Conservation (phyloP, 2,329 filamentous ascomycete species). For the Monosporascus sp. region DNA sequence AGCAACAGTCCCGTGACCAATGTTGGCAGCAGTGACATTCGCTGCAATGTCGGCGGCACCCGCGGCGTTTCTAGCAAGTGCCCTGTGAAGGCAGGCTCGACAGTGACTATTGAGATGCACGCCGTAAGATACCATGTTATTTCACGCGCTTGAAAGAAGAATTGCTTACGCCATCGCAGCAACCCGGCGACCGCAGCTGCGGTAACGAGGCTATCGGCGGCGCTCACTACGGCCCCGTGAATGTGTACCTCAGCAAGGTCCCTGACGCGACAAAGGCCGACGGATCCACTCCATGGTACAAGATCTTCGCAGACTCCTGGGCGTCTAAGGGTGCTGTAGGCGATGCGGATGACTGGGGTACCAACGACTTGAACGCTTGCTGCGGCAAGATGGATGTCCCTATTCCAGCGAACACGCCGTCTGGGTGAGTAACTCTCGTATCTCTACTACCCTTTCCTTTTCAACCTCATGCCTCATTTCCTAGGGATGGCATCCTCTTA, state of each 20-base stretch:
- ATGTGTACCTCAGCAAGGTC: constrained; percentile 48
- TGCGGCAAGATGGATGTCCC: constrained; percentile 39
- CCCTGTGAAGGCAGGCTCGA: constrained; percentile 32
- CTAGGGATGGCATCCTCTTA: no score
- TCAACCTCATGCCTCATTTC: neutral
- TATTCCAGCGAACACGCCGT: constrained; percentile 35
- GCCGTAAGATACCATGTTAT: constrained; percentile 10
- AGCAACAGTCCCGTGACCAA: constrained; percentile 49
- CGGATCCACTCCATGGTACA: constrained; percentile 44
- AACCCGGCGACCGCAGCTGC: constrained; percentile 42
- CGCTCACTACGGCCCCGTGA: constrained; percentile 49
- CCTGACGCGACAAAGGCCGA: constrained; percentile 40
- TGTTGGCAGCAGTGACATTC: constrained; percentile 36
- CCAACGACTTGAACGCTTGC: constrained; percentile 34
- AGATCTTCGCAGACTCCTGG: constrained; percentile 47
- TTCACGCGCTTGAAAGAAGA: neutral
- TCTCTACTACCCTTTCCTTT: neutral
- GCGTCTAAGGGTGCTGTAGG: constrained; percentile 33
- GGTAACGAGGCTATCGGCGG: constrained; percentile 47
- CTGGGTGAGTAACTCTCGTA: constrained; percentile 23
- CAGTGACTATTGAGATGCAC: constrained; percentile 28
- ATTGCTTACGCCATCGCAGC: constrained; percentile 19
- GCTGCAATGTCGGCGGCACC: constrained; percentile 37
- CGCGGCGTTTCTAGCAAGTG: constrained; percentile 37
- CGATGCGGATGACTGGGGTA: constrained; percentile 41